phyloP scores from a whole-genome alignment of 805 yeast genomes.

The Metschnikowia borealis region DNA sequence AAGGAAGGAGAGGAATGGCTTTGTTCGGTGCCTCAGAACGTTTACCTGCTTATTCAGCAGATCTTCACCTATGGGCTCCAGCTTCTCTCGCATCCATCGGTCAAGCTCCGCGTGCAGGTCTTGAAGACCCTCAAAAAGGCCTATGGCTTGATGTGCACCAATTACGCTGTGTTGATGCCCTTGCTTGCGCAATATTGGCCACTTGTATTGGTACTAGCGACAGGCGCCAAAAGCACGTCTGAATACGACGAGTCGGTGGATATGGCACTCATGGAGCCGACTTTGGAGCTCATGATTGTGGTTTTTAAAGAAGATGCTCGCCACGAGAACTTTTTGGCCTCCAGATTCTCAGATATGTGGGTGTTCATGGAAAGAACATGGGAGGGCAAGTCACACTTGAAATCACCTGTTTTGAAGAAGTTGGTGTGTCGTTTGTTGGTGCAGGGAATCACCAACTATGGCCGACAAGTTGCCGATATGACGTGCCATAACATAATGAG shows the following conservation, averaged over 20 bases:
- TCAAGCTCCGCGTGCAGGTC: constrained; percentile 52
- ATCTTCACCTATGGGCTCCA: constrained; percentile 69
- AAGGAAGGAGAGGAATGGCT: constrained; percentile 43
- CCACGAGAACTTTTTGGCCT: constrained; percentile 45
- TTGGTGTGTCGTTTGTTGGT: constrained; percentile 29
- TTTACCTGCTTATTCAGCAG: constrained; percentile 57
- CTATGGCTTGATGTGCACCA: constrained; percentile 31
- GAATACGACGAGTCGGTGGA: constrained; percentile 6
- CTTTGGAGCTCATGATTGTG: constrained; percentile 26
- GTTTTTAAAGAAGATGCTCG: constrained; percentile 29
- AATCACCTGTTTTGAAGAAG: neutral
- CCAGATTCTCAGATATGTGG: constrained; percentile 49
- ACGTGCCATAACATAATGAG: constrained; percentile 33
- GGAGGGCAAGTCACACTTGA: neutral
- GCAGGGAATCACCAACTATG: constrained; percentile 36
- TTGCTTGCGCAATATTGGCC: constrained; percentile 35
- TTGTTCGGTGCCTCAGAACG: constrained; percentile 58
- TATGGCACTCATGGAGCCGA: constrained; percentile 20
- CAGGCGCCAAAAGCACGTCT: constrained; percentile 18
- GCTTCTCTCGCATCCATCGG: constrained; percentile 62
- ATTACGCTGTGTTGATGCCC: constrained; percentile 30
- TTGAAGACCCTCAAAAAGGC: constrained; percentile 40
- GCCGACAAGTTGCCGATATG: constrained; percentile 38
- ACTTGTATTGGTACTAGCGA: constrained; percentile 19
- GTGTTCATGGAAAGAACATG: constrained; percentile 14